Percentiles rank a stretch among this genome's conserved stretches.
Conservation (phyloP, 352 stramenopile genomes). For the Peronospora tabacina region DNA sequence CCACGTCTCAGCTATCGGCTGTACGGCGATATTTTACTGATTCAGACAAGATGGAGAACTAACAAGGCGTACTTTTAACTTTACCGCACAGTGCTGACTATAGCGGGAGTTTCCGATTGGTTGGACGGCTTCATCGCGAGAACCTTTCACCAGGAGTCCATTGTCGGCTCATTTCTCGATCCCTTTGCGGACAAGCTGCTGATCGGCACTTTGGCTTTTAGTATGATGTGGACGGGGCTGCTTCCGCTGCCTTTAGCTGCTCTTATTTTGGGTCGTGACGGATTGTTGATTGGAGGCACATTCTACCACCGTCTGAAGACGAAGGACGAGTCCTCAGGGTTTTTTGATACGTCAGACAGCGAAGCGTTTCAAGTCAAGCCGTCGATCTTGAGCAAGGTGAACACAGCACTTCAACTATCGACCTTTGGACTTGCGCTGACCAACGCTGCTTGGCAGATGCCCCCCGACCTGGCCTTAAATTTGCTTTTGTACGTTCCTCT, state of each 20-base stretch:
- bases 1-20: constrained; percentile 53
- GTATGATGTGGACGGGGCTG: constrained; percentile 60
- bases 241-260: constrained; percentile 53
- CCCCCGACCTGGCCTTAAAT: constrained; percentile 42
- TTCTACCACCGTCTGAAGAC: constrained; percentile 72
- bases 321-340: constrained; percentile 53
- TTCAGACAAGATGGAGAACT: background rate
- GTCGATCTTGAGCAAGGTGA: constrained; percentile 67
- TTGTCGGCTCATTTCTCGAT: constrained; percentile 76
- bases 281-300: constrained; percentile 65
- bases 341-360: constrained; percentile 74
- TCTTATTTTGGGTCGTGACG: constrained; percentile 67
- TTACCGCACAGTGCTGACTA: constrained; percentile 45
- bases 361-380: constrained; percentile 66
- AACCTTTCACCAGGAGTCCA: constrained; percentile 67
- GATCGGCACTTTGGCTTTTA: constrained; percentile 65
- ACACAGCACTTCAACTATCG: constrained; percentile 71
- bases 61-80: background rate
- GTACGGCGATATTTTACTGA: constrained; percentile 27
- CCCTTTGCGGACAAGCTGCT: constrained; percentile 79
- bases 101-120: constrained; percentile 71
- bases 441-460: constrained; percentile 67
- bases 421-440: constrained; percentile 66
- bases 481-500: constrained; percentile 52
- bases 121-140: constrained; percentile 76